Evolutionary conservation across 345 rosid species (phyloP), one percentile per base, ranked within the genome.

Genomic region (Erodium maritimum): DNA sequence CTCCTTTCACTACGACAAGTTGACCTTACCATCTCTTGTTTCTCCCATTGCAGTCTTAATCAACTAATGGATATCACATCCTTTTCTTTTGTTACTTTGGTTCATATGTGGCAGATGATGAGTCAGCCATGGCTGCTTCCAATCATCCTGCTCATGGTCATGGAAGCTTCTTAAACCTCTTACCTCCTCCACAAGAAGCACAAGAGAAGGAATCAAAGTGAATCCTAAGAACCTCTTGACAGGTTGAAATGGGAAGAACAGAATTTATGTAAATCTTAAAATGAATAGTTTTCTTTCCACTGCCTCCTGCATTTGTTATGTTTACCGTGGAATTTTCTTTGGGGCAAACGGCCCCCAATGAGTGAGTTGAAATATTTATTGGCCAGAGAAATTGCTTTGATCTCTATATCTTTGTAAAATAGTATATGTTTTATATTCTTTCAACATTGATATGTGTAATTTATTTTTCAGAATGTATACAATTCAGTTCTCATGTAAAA

Each of bases 101-200:
- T 2, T 25, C 33, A 25, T 25, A 7, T 76, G 54, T 55, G 37
- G 50, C 89, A 88, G 98, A 88, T 65, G 89, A 80, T 53, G 98
- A 91, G 72, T 68, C 96, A 1, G 85, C 79, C 13, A 65, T 67
- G 21, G 68, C 66, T 21, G 68, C 66, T 21, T 72, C 76, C 54
- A 67, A 65, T 62, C 77, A 78, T 69, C 73, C 84, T 11, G 80
- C 65, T 58, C 86, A 80, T n/a, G 98, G 95, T 58, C 86, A 80
- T n/a, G 98, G 95, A 53, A 91, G 98, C 82, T 88, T 91, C 69
- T 63, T 88, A 59, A 80, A 79, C 58, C 86, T 82, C 52, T 70
- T 86, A 77, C 90, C 96, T 57, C 70, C 90, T 21, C 85, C 76
- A 69, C 64, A 69, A 14, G 89, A 82, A 70, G 80, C 69, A 52